Conservation (phyloP, 1,284 basidiomycete species). For the Pseudozyma thailandica region DNA sequence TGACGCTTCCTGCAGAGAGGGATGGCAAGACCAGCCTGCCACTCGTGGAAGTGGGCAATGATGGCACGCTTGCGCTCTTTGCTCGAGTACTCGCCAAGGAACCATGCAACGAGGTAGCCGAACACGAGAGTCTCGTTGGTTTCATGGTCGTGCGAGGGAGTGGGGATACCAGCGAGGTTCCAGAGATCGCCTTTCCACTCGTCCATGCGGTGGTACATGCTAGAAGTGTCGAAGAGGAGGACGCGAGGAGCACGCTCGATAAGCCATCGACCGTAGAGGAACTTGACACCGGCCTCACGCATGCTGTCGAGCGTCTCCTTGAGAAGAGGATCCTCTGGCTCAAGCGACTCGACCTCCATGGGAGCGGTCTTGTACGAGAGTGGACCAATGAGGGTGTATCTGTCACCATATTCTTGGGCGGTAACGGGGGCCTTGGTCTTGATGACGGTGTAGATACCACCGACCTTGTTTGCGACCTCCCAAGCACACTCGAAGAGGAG, state of each 20-base stretch:
- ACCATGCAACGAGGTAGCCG: conserved; percentile 99
- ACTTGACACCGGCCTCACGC: conserved; percentile 82
- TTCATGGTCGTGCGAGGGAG: conserved; percentile 93
- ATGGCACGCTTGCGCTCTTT: conserved; percentile 84
- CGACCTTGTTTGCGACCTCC: conserved; percentile 74
- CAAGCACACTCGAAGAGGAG: conserved; percentile 65
- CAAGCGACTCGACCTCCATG: conserved; percentile 95
- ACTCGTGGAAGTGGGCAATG: conserved; percentile 98
- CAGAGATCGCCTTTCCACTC: conserved; percentile 99
- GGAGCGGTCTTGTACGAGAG: conserved; percentile 97
- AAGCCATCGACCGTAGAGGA: conserved; percentile 94
- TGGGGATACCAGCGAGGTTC: conserved; percentile 96
- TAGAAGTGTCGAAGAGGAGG: conserved; percentile 93
- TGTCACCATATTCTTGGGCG: conserved; percentile 75
- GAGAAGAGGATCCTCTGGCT: conserved; percentile 72
- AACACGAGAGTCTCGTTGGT: conserved; percentile 99
- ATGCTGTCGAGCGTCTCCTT: conserved; percentile 61
- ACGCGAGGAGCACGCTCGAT: conserved; percentile 95
- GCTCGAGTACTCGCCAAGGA: conserved; percentile 91
- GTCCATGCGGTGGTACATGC: conserved; percentile 85
- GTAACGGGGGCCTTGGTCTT: conserved; percentile 99
- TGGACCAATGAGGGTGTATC: conserved; percentile 91
- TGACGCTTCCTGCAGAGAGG: conserved; percentile 94
- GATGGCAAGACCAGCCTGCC: conserved; percentile 97
- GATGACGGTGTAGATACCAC: conserved; percentile 99